These are phyloP conservation scores for Reticulascus tulasneorum DNA, from an alignment of 2,329 filamentous ascomycete genomes.

Conservation along the genomic window DNA sequence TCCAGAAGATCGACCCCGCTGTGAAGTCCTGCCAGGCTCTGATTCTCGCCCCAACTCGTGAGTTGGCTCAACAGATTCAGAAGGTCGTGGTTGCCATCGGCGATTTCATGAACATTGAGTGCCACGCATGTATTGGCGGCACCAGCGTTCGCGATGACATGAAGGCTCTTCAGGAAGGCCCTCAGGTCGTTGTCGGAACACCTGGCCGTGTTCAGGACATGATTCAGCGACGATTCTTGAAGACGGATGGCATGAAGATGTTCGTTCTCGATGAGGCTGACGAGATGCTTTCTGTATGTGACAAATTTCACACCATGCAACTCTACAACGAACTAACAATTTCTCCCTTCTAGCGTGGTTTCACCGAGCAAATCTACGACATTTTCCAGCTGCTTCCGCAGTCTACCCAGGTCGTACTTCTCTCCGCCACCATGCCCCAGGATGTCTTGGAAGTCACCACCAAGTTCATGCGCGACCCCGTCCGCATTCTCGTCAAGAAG, in stretches of 20 bases:
- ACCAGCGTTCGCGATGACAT: constrained; percentile 98
- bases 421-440: constrained; percentile 98
- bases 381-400: constrained; percentile 99
- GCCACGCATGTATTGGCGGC: constrained; percentile 98
- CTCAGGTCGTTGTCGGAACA: constrained; percentile 95
- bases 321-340: constrained; percentile 27
- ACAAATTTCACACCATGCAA: neutral
- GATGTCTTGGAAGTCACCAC: constrained; percentile 99
- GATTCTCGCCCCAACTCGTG: constrained; percentile 95
- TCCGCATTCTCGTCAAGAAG: constrained; percentile 99
- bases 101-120: constrained; percentile 99
- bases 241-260: constrained; percentile 99
- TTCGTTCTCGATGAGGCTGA: constrained; percentile 99
- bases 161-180: constrained; percentile 93
- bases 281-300: constrained; percentile 88
- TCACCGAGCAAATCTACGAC: constrained; percentile 99
- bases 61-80: constrained; percentile 98
- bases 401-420: constrained; percentile 95
- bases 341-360: constrained; percentile 66
- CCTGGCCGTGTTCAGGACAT: constrained; percentile 99
- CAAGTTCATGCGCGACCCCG: constrained; percentile 99
- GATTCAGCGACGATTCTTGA: constrained; percentile 96
- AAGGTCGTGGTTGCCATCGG: constrained; percentile 98
- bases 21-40: constrained; percentile 97
- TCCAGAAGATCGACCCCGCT: constrained; percentile 96